Evolutionary conservation across 192 early-diverging fungal species (phyloP).

Genomic region (Linnemannia zychae): DNA sequence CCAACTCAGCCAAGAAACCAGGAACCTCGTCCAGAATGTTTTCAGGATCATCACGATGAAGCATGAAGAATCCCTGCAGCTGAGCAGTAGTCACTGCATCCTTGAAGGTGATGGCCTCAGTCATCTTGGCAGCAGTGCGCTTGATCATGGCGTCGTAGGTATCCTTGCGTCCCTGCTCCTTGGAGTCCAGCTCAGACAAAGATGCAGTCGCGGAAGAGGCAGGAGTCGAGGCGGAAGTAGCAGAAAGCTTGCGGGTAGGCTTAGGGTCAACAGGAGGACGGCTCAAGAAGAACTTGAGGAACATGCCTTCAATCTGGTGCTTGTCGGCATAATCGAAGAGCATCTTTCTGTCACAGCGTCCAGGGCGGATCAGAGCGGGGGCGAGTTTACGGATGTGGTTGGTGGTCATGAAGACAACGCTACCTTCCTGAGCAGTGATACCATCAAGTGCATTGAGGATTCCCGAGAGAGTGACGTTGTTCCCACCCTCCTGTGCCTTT

Average conservation of each 20-base stretch:
- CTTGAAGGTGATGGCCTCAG: slow-evolving; percentile 28
- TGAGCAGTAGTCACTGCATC: slow-evolving; percentile 48
- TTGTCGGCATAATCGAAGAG: slow-evolving; percentile 63
- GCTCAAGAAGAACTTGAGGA: slow-evolving; percentile 56
- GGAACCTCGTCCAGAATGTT: slow-evolving; percentile 40
- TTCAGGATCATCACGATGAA: slow-evolving; percentile 54
- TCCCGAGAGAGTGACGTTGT: slow-evolving; percentile 59
- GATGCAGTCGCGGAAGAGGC: background rate
- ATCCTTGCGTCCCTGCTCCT: slow-evolving; percentile 47
- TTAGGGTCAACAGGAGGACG: slow-evolving; percentile 29
- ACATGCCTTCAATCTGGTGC: slow-evolving; percentile 60
- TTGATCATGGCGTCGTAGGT: slow-evolving; percentile 44
- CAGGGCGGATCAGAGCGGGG: slow-evolving; percentile 67
- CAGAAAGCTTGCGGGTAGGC: background rate
- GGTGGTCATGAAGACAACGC: slow-evolving; percentile 66
- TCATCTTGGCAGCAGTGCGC: slow-evolving; percentile 30
- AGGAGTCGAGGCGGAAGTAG: background rate
- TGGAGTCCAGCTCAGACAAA: slow-evolving; percentile 9
- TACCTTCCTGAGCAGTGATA: slow-evolving; percentile 65
- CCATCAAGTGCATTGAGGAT: slow-evolving; percentile 68
- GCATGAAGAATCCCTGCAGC: slow-evolving; percentile 56
- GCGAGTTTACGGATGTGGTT: slow-evolving; percentile 61
- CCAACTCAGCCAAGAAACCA: slow-evolving; percentile 39
- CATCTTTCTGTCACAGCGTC: slow-evolving; percentile 66
- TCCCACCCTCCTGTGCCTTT: slow-evolving; percentile 27